Base-by-base conservation (phyloP, 1,284 basidiomycete species). In the Trametes hirsuta region DNA sequence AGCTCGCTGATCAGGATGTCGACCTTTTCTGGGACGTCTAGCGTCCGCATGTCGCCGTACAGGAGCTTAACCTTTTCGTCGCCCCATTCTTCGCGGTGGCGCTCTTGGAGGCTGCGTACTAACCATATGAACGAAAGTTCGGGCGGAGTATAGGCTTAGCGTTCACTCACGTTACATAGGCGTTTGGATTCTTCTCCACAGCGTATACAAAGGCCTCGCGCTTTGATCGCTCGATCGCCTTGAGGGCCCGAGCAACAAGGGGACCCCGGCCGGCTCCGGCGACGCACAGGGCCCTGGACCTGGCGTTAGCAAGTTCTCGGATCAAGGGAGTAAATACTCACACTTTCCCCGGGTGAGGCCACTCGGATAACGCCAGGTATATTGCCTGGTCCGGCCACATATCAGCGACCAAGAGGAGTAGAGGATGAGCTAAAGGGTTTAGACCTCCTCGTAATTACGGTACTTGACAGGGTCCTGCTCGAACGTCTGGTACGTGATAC, bases 381-480 rank as follows among this genome's bases (percentile, higher is more conserved):
- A 97, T 87, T 1, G 94, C 93, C 86, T 94, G 69, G 21, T 67
- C 54, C 53, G 61, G 11, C 3, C 61, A 11, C 47, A 37, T 40
- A 37, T 59, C 4, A 48, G 51, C 57, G 51, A 68, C 30, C 11
- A 24, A n/a, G 18, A 18, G 40, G 8, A 21, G 5, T 46, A 9
- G 44, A 11, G 22, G 35, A 44, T 25, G 15, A 45, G 14, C 39
- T 14, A 40, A 5, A 24, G 2, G 2, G 14, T 40, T 21, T 30
- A 4, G 25, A 87, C 93, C 81, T 98, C 93, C 77, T 99, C 97
- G 74, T 99, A 99, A 67, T 94, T 89, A 52, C 84, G 76, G 72
- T 99, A 99, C 76, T 99, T 99, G 65, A 98, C 89, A 0, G 97
- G 95, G 78, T 99, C 97, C 70, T 94, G 88, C 72, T 99, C 97